Evolutionary conservation across 805 yeast species (phyloP), one percentile per base, ranked within the genome.

Genomic region (Ogataea haglerorum): DNA sequence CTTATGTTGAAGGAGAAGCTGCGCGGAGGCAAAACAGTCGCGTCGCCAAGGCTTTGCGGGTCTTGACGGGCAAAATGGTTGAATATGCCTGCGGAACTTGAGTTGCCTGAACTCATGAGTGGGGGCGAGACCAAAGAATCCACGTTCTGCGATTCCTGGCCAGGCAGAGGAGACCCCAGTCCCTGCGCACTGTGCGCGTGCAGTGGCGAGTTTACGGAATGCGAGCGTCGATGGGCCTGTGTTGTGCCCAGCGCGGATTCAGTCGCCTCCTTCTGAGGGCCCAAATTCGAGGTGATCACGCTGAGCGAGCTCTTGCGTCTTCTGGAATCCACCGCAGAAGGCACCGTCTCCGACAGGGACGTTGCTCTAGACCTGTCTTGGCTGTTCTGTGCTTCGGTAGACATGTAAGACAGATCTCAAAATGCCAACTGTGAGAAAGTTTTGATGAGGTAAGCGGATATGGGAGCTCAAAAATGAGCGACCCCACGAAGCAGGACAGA

Each of bases 161-260:
- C 21, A 7, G 21, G 21, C 8, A 6, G 8, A 19, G 21, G 21
- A 7, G 21, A 19, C 3, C 10, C 21, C 9, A 19, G 21, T 19
- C 21, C 21, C 21, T 19, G 21, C 2, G 21, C 21, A 19, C 21
- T 19, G 21, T 9, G 21, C 19, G 30, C 25, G 10, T 29, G 38
- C 13, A 31, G 10, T 7, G 50, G 52, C n/a, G 43, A 29, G 14
- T 21, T 37, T 17, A 32, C 31, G 7, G 53, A 47, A 10, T 44
- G 50, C n/a, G 49, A 42, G 24, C 49, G 38, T 35, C 47, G 30
- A 30, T 46, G 53, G 1, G 48, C 37, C 14, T 24, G 35, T 12
- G 40, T 30, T 16, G 15, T 45, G 6, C 21, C 43, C 25, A 39
- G 29, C 10, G 47, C 30, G 10, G 48, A 34, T 9, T 44, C 51